Evolutionary conservation across 2,329 filamentous ascomycete species (phyloP).

Genomic region (Xylaria sp.): DNA sequence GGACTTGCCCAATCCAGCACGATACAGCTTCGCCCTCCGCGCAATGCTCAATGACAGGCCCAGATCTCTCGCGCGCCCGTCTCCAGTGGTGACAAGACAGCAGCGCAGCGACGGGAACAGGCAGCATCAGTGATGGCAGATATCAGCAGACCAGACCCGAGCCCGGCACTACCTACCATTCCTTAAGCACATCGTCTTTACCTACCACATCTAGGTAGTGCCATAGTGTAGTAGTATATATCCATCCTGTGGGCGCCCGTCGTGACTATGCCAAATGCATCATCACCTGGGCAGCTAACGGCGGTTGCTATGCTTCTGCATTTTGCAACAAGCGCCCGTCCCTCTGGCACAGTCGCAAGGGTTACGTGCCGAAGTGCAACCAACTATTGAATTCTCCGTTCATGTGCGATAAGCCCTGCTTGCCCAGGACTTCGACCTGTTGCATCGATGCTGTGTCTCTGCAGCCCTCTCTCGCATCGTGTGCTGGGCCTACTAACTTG

Average conservation of each 20-base stretch:
- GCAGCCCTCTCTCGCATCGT: constrained; percentile 11
- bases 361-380: constrained; percentile 16
- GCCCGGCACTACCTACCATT: constrained; percentile 1
- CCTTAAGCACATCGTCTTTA: constrained; percentile 3
- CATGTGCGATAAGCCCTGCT: constrained; percentile 18
- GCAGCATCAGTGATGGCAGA: constrained; percentile 10
- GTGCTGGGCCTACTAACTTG: constrained; percentile 17
- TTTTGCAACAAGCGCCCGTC: constrained; percentile 24
- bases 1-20: constrained; percentile 23
- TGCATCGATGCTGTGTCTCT: constrained; percentile 23
- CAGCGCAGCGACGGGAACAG: constrained; percentile 9
- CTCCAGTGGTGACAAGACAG: not conserved
- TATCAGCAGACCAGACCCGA: constrained; percentile 12
- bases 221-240: constrained; percentile 6
- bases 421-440: constrained; percentile 14
- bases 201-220: constrained; percentile 6
- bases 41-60: not conserved
- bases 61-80: constrained; percentile 18
- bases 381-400: constrained; percentile 15
- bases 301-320: constrained; percentile 3
- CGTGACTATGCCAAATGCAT: constrained; percentile 19
- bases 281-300: constrained; percentile 10
- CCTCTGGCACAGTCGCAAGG: constrained; percentile 17
- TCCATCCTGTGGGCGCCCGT: constrained; percentile 17
- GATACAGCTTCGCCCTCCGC: constrained; percentile 6